Conservation (phyloP, 2,329 filamentous ascomycete genomes). For the Helminthosporium solani region DNA sequence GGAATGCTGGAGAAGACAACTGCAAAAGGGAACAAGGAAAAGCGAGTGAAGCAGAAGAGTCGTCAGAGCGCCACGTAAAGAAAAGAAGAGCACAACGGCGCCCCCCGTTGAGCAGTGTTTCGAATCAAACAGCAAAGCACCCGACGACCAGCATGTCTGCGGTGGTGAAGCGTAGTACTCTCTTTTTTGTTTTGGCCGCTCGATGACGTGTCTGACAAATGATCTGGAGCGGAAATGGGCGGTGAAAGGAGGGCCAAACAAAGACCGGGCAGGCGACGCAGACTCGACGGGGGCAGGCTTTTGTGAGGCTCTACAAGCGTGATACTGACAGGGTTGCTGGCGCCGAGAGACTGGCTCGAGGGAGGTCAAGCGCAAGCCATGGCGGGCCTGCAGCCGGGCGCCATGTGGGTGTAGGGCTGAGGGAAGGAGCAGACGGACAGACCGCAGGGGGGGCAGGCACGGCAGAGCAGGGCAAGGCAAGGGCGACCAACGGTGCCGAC, state of each 20-base stretch:
- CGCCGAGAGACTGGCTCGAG: conserved; percentile 17
- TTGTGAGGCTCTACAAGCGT: conserved; percentile 42
- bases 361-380: conserved; percentile 29
- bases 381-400: conserved; percentile 15
- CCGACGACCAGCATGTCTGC: conserved; percentile 24
- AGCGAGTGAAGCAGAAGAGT: not conserved
- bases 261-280: conserved; percentile 11
- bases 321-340: conserved; percentile 28
- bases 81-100: conserved; percentile 8
- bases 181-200: conserved; percentile 13
- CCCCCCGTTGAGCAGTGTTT: conserved; percentile 2
- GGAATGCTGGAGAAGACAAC: conserved; percentile 3
- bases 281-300: conserved; percentile 26
- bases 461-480: conserved; percentile 10
- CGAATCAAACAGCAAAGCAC: not conserved
- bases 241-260: conserved; percentile 12
- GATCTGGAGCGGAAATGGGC: conserved; percentile 13
- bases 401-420: conserved; percentile 29
- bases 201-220: conserved; percentile 29
- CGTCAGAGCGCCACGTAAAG: conserved; percentile 5
- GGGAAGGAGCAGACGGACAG: not conserved
- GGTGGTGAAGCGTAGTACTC: conserved; percentile 29
- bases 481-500: too few relatives aligned
- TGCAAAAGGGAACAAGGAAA: not conserved
- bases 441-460: not conserved